Base-by-base conservation (phyloP, 768 basidiomycete species). In the Kwoniella newhampshirensis region DNA sequence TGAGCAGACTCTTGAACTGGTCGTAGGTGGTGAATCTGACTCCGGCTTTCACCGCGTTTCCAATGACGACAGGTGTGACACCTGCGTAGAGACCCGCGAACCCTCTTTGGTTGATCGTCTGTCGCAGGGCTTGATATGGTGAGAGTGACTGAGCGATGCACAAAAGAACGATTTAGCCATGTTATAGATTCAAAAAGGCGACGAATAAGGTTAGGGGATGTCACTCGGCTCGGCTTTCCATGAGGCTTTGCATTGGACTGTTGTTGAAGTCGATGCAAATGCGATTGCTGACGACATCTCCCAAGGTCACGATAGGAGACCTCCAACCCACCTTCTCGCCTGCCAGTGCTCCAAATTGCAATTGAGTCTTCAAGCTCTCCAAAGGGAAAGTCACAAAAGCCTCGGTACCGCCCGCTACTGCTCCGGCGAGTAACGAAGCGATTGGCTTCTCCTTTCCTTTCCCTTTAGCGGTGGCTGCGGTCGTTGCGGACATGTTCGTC, bases 21-120 rank as follows among this genome's bases (percentile, higher is more conserved):
- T 97, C 93, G 77, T 99, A 99, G 64, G 86, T 87, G 54, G 96
- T 83, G 76, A 99, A 99, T 40, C 96, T 82, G 35, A 99, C 93
- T 3, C 93, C 96, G 1, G 96, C 96, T 80, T 99, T 99, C 64
- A 84, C 73, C 0, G 93, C 83, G 75, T 98, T 98, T 12, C 94
- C 96, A 13, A 91, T 80, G 4, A 98, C 84, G 15, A 98, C 82
- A 0, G 96, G 94, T 18, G 82, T 83, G 68, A 88, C 91, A 71
- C 93, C 92, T 0, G 91, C 89, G 66, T 99, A 99, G n/a, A 99
- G 81, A 0, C 94, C 96, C 0, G 75, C 72, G 13, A 96, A 64
- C 8, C 96, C 96, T 60, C 88, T 85, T 1, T 81, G 82, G 58
- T 81, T 80, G 26, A 94, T 54, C 0, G 93, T 98, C 26, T 85